Percentiles rank a stretch among this genome's conserved stretches.
Evolutionary conservation across 1,284 basidiomycete genomes (phyloP).

Genomic region (Sutorius eximius): DNA sequence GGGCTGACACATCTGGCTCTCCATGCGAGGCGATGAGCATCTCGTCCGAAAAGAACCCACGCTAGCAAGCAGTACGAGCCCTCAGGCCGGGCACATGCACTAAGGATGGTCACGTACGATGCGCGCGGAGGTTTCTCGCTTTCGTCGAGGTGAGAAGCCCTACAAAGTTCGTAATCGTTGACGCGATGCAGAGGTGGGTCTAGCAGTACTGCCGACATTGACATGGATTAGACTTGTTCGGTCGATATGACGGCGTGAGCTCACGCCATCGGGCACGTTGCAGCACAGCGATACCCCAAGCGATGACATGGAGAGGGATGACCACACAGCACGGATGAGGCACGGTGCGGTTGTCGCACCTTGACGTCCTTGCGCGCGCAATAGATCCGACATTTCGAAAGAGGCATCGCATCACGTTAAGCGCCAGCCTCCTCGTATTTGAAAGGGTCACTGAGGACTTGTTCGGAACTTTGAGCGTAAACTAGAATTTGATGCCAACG

Average conservation of each 20-base stretch:
- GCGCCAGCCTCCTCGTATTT: not conserved
- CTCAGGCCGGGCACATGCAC: not conserved
- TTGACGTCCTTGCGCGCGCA: not conserved
- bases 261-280: too few relatives aligned
- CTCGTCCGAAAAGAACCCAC: not conserved
- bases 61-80: not conserved
- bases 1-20: not conserved
- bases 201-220: not conserved
- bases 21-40: not conserved
- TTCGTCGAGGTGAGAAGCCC: not conserved
- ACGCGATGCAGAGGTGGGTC: not conserved
- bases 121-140: not conserved
- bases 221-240: constrained; percentile 6
- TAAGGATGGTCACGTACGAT: not conserved
- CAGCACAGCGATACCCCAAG: not conserved
- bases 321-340: not conserved
- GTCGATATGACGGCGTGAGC: not conserved
- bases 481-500: not conserved
- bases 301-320: not conserved
- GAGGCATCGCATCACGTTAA: not conserved
- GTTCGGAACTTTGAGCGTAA: constrained; percentile 3
- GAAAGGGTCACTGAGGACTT: too few relatives aligned
- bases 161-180: not conserved
- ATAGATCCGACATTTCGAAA: not conserved
- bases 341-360: not conserved